Conservation (phyloP, 345 rosid genomes). For the Mallotus nudiflorus region DNA sequence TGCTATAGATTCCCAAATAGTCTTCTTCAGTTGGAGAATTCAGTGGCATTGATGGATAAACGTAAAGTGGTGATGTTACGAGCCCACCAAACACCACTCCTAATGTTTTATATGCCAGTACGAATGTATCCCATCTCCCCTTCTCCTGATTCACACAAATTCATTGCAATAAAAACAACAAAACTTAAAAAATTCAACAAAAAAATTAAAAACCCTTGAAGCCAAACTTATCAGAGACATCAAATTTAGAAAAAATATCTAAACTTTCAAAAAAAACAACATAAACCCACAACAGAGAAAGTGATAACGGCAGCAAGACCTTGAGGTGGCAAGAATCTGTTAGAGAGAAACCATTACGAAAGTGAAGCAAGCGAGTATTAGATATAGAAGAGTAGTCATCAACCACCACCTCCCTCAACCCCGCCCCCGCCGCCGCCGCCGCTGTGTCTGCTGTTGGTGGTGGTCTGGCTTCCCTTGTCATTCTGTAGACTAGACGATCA, state of each 20-base stretch:
- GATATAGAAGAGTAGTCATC: background rate
- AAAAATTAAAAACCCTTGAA: slow-evolving; percentile 5
- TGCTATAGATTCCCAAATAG: slow-evolving; percentile 61
- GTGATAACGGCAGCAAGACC: background rate
- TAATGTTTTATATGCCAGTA: slow-evolving; percentile 56
- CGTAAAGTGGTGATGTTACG: slow-evolving; percentile 67
- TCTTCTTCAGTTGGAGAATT: slow-evolving; percentile 59
- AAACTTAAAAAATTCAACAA: background rate
- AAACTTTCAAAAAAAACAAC: background rate
- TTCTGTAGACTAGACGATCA: too few species aligned
- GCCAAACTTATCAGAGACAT: background rate
- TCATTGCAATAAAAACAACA: background rate
- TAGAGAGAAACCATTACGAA: background rate
- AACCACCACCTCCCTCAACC: slow-evolving; percentile 1
- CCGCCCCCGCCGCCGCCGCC: background rate
- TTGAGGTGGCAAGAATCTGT: background rate
- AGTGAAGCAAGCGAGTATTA: background rate
- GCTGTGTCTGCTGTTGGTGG: background rate
- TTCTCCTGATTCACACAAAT: slow-evolving; percentile 26
- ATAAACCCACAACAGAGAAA: background rate
- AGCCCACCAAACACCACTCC: slow-evolving; percentile 81
- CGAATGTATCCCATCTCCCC: slow-evolving; percentile 34
- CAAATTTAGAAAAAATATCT: background rate
- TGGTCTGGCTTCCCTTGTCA: background rate
- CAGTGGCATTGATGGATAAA: slow-evolving; percentile 63